Evolutionary conservation across 225 moss, liverwort and hornwort species (phyloP).

Genomic region (Pleurozium schreberi): DNA sequence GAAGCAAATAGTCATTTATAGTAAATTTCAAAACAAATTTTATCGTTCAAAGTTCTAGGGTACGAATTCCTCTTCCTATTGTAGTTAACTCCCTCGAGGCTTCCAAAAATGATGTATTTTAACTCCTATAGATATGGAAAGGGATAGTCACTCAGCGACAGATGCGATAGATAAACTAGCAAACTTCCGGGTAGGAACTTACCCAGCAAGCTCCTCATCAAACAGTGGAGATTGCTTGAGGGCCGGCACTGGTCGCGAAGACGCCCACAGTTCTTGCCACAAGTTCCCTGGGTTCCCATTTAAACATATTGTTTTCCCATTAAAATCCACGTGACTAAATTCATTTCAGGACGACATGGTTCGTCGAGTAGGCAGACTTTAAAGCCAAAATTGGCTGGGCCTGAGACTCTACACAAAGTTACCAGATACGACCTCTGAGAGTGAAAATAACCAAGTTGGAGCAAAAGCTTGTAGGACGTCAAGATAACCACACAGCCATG

Average conservation of each 20-base stretch:
- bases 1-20: background rate
- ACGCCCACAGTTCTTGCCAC: conserved; percentile 95
- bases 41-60: background rate
- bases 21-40: background rate
- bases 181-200: background rate
- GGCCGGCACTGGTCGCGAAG: conserved; percentile 82
- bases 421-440: background rate
- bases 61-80: background rate
- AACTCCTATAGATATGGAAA: background rate
- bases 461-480: background rate
- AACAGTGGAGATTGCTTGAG: conserved; percentile 88
- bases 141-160: background rate
- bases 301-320: background rate
- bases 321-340: background rate
- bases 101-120: background rate
- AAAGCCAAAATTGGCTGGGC: background rate
- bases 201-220: conserved; percentile 98
- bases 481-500: background rate
- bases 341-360: background rate
- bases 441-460: background rate
- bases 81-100: no score
- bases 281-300: conserved; percentile 48
- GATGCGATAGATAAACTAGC: background rate
- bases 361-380: background rate
- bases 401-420: background rate